Evolutionary conservation across 306 rosid genomes (phyloP).

Genomic region (Vachellia collinsii): DNA sequence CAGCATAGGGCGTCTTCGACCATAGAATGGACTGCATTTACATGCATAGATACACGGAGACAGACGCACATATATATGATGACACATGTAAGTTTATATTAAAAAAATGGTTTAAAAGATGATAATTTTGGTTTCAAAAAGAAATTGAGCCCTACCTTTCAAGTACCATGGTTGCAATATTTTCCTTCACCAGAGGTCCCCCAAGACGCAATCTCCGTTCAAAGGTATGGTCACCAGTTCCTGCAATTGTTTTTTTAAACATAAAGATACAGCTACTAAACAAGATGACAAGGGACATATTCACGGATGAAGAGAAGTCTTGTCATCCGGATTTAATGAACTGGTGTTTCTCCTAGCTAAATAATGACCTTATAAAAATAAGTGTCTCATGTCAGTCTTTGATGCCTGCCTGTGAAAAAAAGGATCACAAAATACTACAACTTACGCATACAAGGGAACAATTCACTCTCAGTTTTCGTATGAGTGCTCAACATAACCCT

Average conservation of each 20-base stretch:
- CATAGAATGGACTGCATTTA: slow-evolving; percentile 91
- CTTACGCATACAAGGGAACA: slow-evolving; percentile 18
- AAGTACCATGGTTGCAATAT: slow-evolving; percentile 97
- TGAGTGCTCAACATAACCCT: slow-evolving; percentile 11
- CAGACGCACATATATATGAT: not conserved
- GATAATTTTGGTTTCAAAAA: slow-evolving; percentile 17
- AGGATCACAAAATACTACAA: not conserved
- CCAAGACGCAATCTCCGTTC: slow-evolving; percentile 93
- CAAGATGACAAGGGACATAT: slow-evolving; percentile 26
- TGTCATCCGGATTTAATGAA: slow-evolving; percentile 1
- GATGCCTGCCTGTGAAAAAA: slow-evolving; percentile 23
- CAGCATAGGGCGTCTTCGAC: slow-evolving; percentile 89
- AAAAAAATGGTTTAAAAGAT: not conserved
- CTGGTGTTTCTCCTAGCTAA: slow-evolving; percentile 7
- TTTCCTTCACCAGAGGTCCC: slow-evolving; percentile 83
- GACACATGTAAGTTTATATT: slow-evolving; percentile 20
- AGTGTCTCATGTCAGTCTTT: not conserved
- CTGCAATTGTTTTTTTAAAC: slow-evolving; percentile 35
- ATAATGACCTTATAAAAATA: slow-evolving; percentile 17
- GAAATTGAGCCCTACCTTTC: slow-evolving; percentile 71
- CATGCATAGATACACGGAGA: slow-evolving; percentile 5
- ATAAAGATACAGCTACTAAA: slow-evolving; percentile 10
- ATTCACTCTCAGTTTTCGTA: slow-evolving; percentile 25
- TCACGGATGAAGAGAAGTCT: slow-evolving; percentile 8
- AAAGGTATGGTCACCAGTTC: slow-evolving; percentile 96